Evolutionary conservation across 192 early-diverging fungal species (phyloP).

Genomic region (Phycomyces nitens): DNA sequence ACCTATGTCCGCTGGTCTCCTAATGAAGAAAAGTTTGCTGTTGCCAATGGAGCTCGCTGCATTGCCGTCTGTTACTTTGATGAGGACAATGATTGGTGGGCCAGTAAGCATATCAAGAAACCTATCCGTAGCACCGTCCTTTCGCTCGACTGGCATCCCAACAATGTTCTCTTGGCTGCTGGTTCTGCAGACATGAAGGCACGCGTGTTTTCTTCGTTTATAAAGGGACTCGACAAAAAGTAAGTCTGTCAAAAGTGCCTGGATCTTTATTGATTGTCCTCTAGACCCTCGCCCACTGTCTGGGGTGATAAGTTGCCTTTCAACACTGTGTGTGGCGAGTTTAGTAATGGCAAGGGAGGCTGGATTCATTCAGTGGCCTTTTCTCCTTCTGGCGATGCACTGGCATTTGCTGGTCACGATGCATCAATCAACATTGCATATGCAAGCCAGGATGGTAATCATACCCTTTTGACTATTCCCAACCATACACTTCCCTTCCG

Average conservation of each 20-base stretch:
- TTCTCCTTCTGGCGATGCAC: conserved; percentile 79
- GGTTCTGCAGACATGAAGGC: conserved; percentile 86
- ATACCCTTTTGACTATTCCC: conserved; percentile 52
- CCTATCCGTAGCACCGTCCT: conserved; percentile 88
- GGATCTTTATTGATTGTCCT: not conserved
- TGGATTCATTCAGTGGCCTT: conserved; percentile 95
- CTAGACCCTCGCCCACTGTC: conserved; percentile 65
- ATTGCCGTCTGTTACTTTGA: conserved; percentile 96
- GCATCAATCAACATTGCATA: conserved; percentile 76
- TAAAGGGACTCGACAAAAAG: conserved; percentile 94
- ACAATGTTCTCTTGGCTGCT: conserved; percentile 90
- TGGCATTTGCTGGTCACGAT: conserved; percentile 89
- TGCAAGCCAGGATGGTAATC: conserved; percentile 52
- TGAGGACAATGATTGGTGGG: conserved; percentile 96
- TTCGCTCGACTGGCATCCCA: conserved; percentile 93
- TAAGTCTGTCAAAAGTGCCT: no score
- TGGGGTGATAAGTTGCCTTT: conserved; percentile 97
- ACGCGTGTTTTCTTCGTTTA: conserved; percentile 91
- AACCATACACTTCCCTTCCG: conserved; percentile 71
- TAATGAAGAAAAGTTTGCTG: conserved; percentile 96
- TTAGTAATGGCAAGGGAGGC: conserved; percentile 65
- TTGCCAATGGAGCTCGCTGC: conserved; percentile 86
- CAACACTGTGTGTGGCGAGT: conserved; percentile 89
- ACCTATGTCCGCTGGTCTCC: conserved; percentile 94
- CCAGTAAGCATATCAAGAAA: conserved; percentile 91